These are phyloP conservation scores for Ottelia alismoides DNA, from an alignment of 106 monocot species.

Conservation along the genomic window DNA sequence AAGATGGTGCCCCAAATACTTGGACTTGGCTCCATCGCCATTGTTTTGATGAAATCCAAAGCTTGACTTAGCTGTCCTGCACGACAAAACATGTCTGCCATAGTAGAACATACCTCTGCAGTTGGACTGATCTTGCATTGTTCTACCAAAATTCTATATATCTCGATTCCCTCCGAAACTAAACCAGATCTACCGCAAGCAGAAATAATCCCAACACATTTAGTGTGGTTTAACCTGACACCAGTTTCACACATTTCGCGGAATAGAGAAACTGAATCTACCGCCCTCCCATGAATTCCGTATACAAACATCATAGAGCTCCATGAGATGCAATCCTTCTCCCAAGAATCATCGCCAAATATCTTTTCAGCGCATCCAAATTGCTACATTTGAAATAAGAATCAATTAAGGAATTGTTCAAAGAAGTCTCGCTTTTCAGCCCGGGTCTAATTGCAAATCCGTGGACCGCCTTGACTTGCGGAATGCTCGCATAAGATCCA, in stretches of 20 bases:
- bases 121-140: conserved; percentile 35
- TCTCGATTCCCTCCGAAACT: conserved; percentile 43
- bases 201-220: conserved; percentile 41
- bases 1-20: conserved; percentile 75
- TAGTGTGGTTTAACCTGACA: conserved; percentile 33
- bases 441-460: conserved; percentile 26
- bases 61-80: conserved; percentile 42
- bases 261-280: conserved; percentile 46
- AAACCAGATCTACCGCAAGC: conserved; percentile 39
- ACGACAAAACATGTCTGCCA: conserved; percentile 70
- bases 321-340: conserved; percentile 87
- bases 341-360: conserved; percentile 52
- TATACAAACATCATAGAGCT: conserved; percentile 52
- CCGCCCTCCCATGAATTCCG: conserved; percentile 59
- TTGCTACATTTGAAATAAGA: conserved; percentile 66
- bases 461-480: conserved; percentile 52
- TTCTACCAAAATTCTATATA: conserved; percentile 44
- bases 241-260: conserved; percentile 31
- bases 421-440: conserved; percentile 22
- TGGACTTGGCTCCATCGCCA: conserved; percentile 22
- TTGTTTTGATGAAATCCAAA: conserved; percentile 51
- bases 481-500: conserved; percentile 35
- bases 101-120: conserved; percentile 52
- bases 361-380: conserved; percentile 31
- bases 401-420: conserved; percentile 81